Percentiles rank a stretch among this genome's conserved stretches.
Conservation (phyloP, 2,329 filamentous ascomycete species). For the Xenosphaeropsis pyriputrescens region DNA sequence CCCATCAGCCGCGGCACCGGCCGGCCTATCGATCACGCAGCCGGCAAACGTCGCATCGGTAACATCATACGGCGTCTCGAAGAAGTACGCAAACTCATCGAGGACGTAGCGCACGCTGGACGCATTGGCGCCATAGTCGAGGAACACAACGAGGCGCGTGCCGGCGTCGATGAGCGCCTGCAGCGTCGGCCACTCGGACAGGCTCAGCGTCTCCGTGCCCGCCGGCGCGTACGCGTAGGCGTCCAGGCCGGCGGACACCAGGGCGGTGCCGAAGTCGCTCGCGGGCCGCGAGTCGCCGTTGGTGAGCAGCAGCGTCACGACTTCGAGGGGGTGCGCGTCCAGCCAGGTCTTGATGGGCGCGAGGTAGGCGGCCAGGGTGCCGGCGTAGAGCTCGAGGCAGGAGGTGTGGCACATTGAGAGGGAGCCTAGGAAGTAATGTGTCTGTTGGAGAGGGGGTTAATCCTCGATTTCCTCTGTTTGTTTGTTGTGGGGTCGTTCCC, state of each 20-base stretch:
- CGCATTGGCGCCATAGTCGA: conserved; percentile 45
- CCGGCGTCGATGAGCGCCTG: conserved; percentile 44
- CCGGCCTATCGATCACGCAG: conserved; percentile 51
- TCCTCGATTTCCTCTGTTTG: too few species aligned
- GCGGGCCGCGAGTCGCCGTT: conserved; percentile 43
- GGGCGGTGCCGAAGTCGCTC: conserved; percentile 30
- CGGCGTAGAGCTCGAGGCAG: conserved; percentile 42
- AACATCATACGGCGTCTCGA: conserved; percentile 60
- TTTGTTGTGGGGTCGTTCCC: too few species aligned
- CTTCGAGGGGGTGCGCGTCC: conserved; percentile 39
- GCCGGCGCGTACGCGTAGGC: conserved; percentile 15
- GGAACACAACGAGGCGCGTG: conserved; percentile 55
- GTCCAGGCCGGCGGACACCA: conserved; percentile 9
- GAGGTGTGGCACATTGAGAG: conserved; percentile 36
- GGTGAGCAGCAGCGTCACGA: conserved; percentile 49
- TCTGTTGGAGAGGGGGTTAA: conserved; percentile 4
- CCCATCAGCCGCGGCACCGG: conserved; percentile 24
- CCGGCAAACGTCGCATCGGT: conserved; percentile 42
- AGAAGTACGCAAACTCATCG: conserved; percentile 49
- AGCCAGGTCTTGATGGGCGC: conserved; percentile 42
- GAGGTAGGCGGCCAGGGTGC: conserved; percentile 38
- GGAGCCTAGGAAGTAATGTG: conserved; percentile 2
- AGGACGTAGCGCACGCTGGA: conserved; percentile 44
- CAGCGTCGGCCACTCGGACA: conserved; percentile 54
- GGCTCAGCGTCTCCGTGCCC: conserved; percentile 14